phyloP scores from a whole-genome alignment of 1,284 basidiomycete genomes.

The Austroboletus niveus region DNA sequence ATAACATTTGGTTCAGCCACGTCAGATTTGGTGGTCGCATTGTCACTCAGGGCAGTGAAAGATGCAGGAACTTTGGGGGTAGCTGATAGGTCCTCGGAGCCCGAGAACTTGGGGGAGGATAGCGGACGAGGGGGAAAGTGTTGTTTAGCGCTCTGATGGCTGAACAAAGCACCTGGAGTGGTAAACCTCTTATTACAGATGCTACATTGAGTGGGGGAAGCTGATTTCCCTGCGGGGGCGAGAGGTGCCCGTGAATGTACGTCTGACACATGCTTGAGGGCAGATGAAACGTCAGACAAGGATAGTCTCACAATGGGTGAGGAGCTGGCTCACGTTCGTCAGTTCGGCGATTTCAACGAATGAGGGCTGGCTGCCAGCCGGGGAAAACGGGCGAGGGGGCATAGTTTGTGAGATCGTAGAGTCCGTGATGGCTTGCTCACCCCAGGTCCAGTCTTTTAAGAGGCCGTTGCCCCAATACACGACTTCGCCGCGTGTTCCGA shows the following conservation, averaged over 20 bases:
- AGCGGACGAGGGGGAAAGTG: slow-evolving; percentile 17
- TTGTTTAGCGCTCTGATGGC: slow-evolving; percentile 24
- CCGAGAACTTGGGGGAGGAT: slow-evolving; percentile 6
- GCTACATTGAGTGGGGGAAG: slow-evolving; percentile 15
- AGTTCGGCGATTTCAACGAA: slow-evolving; percentile 21
- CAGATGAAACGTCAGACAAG: slow-evolving; percentile 8
- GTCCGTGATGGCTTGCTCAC: slow-evolving; percentile 9
- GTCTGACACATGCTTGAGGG: slow-evolving; percentile 24
- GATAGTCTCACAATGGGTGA: not conserved
- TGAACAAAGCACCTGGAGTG: slow-evolving; percentile 14
- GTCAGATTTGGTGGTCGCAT: not conserved
- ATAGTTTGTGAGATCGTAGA: slow-evolving; percentile 23
- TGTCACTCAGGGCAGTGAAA: not conserved
- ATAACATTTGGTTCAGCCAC: slow-evolving; percentile 1
- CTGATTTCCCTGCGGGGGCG: not conserved
- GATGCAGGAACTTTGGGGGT: not conserved
- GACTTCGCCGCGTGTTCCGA: slow-evolving; percentile 33
- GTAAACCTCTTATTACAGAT: slow-evolving; percentile 30
- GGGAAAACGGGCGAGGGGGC: slow-evolving; percentile 30
- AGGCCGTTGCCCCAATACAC: slow-evolving; percentile 33
- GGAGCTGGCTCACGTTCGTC: slow-evolving; percentile 16
- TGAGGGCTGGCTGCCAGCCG: slow-evolving; percentile 19
- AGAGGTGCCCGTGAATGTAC: slow-evolving; percentile 14
- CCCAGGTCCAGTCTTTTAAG: slow-evolving; percentile 29
- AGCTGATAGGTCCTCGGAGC: slow-evolving; percentile 2